Base-by-base conservation (phyloP, 2,329 filamentous ascomycete genomes). In the Aaosphaeria pasadenensis region DNA sequence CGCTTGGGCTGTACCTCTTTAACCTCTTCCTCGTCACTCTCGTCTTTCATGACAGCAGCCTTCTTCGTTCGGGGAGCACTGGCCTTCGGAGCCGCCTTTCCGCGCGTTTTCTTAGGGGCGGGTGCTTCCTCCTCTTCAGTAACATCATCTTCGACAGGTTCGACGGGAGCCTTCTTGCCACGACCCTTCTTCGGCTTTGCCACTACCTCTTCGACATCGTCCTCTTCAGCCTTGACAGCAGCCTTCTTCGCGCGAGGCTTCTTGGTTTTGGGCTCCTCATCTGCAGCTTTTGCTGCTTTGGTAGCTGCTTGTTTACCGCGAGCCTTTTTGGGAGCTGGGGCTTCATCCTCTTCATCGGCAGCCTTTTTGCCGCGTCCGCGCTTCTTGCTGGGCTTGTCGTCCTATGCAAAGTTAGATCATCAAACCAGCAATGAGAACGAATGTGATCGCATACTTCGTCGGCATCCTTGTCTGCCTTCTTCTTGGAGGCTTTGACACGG, bases 331-430 rank as follows among this genome's bases (percentile, higher is more conserved):
- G 51, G 44, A 31, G 46, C 31, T 13, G 46, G 24, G 6, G 45
- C 44, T 0, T 44, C 46, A 30, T 54, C 59, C 49, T 61, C 60
- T 30, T 45, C 47, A 9, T 45, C 17, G 3, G 17, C 17, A 24
- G 17, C 36, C 33, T 49, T 49, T 30, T 40, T 47, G 35, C 52
- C 53, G 45, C 67, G 67, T 7, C 59, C 59, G 44, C 68, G 68
- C 60, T 75, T 75, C 63, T 73, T 73, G 62, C 74, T 76, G 13
- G 70, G 59, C 36, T 66, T 63, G 4, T 52, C 56, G 45, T 62
- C 62, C 29, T 58, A 56, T 13, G 56, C 58, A 5, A 60, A 58
- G 24, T 54, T 40, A 24, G 17, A 24, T 24, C 17, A 24, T 43
- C 49, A 40, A 1, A 4, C 24, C 39, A 45, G 40, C 45, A n/a